These are phyloP conservation scores for Hebeloma cylindrosporum DNA, from an alignment of 768 basidiomycete species.

Conservation along the genomic window DNA sequence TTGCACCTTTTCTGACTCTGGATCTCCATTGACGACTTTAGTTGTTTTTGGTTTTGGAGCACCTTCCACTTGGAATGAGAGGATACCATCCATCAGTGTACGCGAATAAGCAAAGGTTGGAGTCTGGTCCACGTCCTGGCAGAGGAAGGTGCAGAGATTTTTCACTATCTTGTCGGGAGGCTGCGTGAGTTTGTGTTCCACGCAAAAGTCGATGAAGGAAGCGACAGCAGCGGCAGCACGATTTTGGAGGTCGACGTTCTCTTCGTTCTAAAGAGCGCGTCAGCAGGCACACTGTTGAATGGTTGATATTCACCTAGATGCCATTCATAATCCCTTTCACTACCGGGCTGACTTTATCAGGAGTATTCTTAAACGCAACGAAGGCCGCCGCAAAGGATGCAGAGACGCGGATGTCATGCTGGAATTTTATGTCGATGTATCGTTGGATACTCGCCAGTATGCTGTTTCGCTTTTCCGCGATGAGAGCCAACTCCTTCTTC, in stretches of 20 bases:
- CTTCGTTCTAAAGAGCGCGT: constrained; percentile 62
- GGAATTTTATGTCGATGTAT: constrained; percentile 78
- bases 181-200: constrained; percentile 67
- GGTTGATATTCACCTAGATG: constrained; percentile 70
- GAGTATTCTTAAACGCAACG: constrained; percentile 81
- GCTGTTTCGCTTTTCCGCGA: constrained; percentile 74
- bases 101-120: constrained; percentile 81
- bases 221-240: constrained; percentile 88
- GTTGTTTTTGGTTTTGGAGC: constrained; percentile 27
- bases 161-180: constrained; percentile 96
- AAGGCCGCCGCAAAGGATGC: constrained; percentile 91
- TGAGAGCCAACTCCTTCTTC: constrained; percentile 70
- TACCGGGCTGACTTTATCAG: constrained; percentile 93
- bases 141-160: constrained; percentile 95
- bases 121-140: constrained; percentile 86
- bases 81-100: constrained; percentile 65
- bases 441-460: constrained; percentile 72
- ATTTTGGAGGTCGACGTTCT: constrained; percentile 82
- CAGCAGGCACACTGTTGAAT: neutral
- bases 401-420: constrained; percentile 83
- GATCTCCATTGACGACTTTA: too few species aligned
- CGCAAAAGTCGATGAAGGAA: constrained; percentile 84
- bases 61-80: constrained; percentile 63
- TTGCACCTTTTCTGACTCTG: constrained; percentile 42
- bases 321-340: constrained; percentile 98